Evolutionary conservation across 768 basidiomycete genomes (phyloP).

Genomic region (Pisolithus tinctorius): DNA sequence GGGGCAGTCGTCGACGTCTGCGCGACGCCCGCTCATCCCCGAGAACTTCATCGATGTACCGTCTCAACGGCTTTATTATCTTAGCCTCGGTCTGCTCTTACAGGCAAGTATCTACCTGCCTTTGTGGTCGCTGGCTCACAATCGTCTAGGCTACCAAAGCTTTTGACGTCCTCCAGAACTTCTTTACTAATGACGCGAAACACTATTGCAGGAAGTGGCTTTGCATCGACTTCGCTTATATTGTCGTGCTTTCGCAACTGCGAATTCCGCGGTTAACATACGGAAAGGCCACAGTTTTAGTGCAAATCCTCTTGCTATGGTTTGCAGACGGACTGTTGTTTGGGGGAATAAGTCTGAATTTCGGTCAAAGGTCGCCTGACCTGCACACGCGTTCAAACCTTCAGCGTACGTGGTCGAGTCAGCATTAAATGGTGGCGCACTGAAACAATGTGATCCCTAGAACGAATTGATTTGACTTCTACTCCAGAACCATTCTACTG

Average conservation of each 20-base stretch:
- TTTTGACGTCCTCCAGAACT: constrained; percentile 56
- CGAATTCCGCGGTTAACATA: constrained; percentile 73
- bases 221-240: constrained; percentile 59
- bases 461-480: constrained; percentile 32
- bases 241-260: constrained; percentile 48
- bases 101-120: constrained; percentile 47
- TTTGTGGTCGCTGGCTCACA: constrained; percentile 1
- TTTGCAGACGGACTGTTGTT: constrained; percentile 66
- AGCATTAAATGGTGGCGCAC: neutral
- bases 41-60: constrained; percentile 70
- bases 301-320: constrained; percentile 57
- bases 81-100: constrained; percentile 67
- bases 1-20: constrained; percentile 4
- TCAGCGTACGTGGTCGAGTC: constrained; percentile 25
- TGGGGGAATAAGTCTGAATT: constrained; percentile 59
- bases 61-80: constrained; percentile 71
- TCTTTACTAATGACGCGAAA: constrained; percentile 38
- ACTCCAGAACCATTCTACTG: constrained; percentile 43
- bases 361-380: constrained; percentile 23
- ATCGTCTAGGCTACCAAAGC: constrained; percentile 62
- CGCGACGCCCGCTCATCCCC: constrained; percentile 51
- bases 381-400: constrained; percentile 14
- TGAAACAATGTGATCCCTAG: constrained; percentile 15
- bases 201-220: constrained; percentile 62
- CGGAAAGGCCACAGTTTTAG: constrained; percentile 50